phyloP scores from a whole-genome alignment of 768 basidiomycete genomes.

The Lactarius psammicola region DNA sequence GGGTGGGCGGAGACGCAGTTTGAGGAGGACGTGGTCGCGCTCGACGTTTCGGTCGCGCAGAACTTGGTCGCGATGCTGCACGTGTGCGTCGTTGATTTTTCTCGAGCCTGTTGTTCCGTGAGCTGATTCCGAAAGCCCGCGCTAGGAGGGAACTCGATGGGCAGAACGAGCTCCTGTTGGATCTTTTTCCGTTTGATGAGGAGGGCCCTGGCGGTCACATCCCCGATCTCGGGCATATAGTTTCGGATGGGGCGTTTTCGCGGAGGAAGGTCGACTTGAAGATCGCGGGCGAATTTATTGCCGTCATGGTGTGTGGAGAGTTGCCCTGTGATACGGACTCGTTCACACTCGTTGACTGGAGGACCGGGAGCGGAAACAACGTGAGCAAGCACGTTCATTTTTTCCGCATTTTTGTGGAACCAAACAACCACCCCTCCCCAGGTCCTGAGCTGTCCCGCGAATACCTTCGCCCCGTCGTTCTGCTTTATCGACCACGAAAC shows the following conservation, averaged over 20 bases:
- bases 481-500: slow-evolving; percentile 10
- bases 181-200: background rate
- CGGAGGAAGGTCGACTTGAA: slow-evolving; percentile 5
- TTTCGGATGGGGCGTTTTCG: background rate
- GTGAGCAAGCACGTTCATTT: background rate
- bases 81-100: background rate
- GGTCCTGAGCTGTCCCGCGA: background rate
- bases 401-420: background rate
- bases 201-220: background rate
- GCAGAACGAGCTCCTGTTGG: background rate
- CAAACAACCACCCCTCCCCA: background rate
- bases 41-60: background rate
- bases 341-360: slow-evolving; percentile 3
- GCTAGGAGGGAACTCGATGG: background rate
- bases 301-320: background rate
- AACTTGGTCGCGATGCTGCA: slow-evolving; percentile 13
- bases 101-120: no score
- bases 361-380: background rate
- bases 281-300: slow-evolving; percentile 9
- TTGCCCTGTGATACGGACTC: background rate
- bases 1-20: background rate
- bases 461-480: background rate
- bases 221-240: background rate
- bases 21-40: background rate
- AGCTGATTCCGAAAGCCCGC: background rate